These are phyloP conservation scores for Hericium coralloides DNA, from an alignment of 768 basidiomycete genomes.

Conservation along the genomic window DNA sequence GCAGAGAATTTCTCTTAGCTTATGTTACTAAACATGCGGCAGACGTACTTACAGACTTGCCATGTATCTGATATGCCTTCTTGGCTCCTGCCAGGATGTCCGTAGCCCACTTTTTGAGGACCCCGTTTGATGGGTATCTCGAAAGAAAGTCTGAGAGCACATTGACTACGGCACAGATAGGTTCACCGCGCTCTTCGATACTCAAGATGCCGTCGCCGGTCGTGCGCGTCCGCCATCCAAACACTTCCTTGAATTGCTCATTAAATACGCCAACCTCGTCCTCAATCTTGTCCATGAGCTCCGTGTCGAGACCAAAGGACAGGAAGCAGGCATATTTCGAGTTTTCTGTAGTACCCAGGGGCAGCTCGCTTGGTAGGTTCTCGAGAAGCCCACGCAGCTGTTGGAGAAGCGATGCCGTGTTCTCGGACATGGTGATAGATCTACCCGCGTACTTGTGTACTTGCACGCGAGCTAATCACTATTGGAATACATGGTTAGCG, in stretches of 20 bases:
- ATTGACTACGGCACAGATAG: slow-evolving; percentile 4
- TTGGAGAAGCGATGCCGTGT: not conserved
- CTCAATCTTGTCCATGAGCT: slow-evolving; percentile 14
- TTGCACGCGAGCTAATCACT: too few relatives aligned
- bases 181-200: slow-evolving; percentile 11
- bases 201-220: slow-evolving; percentile 15
- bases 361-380: not conserved
- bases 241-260: slow-evolving; percentile 14
- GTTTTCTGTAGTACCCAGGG: not conserved
- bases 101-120: slow-evolving; percentile 17
- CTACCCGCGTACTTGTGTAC: too few relatives aligned
- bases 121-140: slow-evolving; percentile 8
- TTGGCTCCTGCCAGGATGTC: slow-evolving; percentile 12
- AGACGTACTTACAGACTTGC: not conserved
- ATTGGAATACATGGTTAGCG: too few relatives aligned
- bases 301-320: slow-evolving; percentile 10
- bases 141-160: not conserved
- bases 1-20: too few relatives aligned
- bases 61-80: not conserved
- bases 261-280: slow-evolving; percentile 11
- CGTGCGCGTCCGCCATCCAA: slow-evolving; percentile 16
- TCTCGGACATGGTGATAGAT: not conserved
- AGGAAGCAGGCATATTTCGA: slow-evolving; percentile 2
- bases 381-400: not conserved
- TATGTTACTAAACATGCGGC: too few relatives aligned